Base-by-base conservation (phyloP, 1,284 basidiomycete species). In the Marasmius oreades region DNA sequence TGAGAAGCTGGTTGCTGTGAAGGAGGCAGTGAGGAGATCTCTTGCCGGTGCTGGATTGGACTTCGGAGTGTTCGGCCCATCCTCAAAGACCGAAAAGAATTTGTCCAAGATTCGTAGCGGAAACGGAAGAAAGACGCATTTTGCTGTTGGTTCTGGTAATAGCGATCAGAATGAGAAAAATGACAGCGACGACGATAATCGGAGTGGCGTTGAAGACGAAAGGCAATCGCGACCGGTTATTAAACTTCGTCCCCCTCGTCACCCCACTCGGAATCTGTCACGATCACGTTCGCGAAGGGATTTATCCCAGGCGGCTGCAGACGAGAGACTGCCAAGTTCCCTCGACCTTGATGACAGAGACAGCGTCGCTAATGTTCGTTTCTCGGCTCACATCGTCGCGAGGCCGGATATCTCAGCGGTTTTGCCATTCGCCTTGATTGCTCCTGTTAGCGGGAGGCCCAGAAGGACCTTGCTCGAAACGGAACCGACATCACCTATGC, bases 361-460 rank as follows among this genome's bases (percentile, higher is more conserved):
- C 42, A 88, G 83, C 61, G 72, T 90, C 22, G 86, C 89, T 24
- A 86, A 84, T 62, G 76, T 89, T 52, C 85, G 89, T 33, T 90
- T 90, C 71, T 90, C 87, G 14, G 88, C 88, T 18, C 77, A 80
- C 55, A 73, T 79, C 52, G 74, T 90, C 12, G 76, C 83, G 14
- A 83, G 81, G 64, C 74, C 72, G 11, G 79, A 85, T 64, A 70
- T 90, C 53, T 73, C 69, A 37, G 68, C 73, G 5, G 67, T 83
- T 43, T 74, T 92, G 60, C 90, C 90, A 1, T 92, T 92, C 64
- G 88, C 88, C 8, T 70, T 93, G 51, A 88, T 92, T 65, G 77
- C 85, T 28, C 90, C 90, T 1, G 87, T 92, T 34, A 73, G 68
- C 43, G 71, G 70, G 46, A 71, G 66, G 48, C 72, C 74, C 50